Conservation (phyloP, 257 asterid species). For the Gentiana macrophylla region DNA sequence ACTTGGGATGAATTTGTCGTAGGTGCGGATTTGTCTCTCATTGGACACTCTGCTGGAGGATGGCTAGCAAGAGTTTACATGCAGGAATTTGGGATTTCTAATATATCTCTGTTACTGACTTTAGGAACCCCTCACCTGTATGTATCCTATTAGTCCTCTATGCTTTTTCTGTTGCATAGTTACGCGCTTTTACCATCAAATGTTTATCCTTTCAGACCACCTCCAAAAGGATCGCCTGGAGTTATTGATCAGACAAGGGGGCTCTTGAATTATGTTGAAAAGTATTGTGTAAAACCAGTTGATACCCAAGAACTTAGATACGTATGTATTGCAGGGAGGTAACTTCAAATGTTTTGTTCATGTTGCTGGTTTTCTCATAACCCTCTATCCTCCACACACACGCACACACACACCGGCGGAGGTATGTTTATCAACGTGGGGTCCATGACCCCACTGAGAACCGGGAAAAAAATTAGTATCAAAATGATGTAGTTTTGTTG, state of each 20-base stretch:
- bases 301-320: slow-evolving; percentile 74
- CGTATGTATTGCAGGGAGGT: slow-evolving; percentile 96
- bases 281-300: slow-evolving; percentile 72
- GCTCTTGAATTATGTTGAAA: slow-evolving; percentile 74
- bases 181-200: slow-evolving; percentile 3
- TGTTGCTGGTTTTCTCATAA: no score
- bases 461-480: no score
- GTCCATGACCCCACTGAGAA: no score
- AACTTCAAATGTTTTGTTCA: slow-evolving; percentile 4
- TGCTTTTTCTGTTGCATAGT: slow-evolving; percentile 1
- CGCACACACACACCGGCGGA: not conserved
- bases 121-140: slow-evolving; percentile 96
- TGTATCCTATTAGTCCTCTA: slow-evolving; percentile 3
- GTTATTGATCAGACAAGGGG: slow-evolving; percentile 95
- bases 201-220: slow-evolving; percentile 42
- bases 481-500: no score
- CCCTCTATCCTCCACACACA: no score
- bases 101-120: slow-evolving; percentile 63
- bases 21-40: slow-evolving; percentile 67
- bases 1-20: slow-evolving; percentile 29
- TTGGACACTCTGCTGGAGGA: slow-evolving; percentile 98
- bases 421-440: not conserved
- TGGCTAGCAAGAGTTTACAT: slow-evolving; percentile 90
- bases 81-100: slow-evolving; percentile 63
- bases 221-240: slow-evolving; percentile 84